Base-by-base conservation (phyloP, 352 stramenopile species). In the Pythium aristosporum region DNA sequence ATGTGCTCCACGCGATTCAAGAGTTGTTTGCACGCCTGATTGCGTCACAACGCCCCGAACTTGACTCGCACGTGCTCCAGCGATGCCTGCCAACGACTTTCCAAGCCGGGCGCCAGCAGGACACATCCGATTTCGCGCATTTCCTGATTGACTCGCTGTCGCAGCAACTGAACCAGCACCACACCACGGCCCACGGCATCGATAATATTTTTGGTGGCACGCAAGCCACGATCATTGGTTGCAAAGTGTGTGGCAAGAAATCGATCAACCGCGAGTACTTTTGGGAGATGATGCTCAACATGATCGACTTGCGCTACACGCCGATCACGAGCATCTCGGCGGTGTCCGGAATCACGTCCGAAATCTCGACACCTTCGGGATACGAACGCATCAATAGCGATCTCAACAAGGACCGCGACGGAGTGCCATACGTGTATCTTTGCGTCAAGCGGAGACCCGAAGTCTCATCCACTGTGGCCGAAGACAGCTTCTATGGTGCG, bases 261-360 rank as follows among this genome's bases (percentile, higher is more conserved):
- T 92, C 83, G 0, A 79, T 93, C 15, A 93, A 92, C 53, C 75
- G 74, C 23, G 87, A 96, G 56, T 96, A 96, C 66, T 96, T 94
- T 57, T 96, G 87, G 87, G 87, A 96, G 54, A 66, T 96, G 34
- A 61, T 96, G 55, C 71, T 96, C 23, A 96, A 96, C 61, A 93
- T 96, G 85, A 92, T 96, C 43, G 87, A 96, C 55, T 73, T 96
- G 39, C 76, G 82, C 3, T 96, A 96, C 65, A 96, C 87, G 6
- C 86, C 87, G 10, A 95, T 96, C 63, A 95, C 84, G 2, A 82
- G 71, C 48, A 93, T 96, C 67, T 63, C 66, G 0, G 87, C 81
- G 5, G 83, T 95, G 11, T 89, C 72, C n/a, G 87, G 87, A 15
- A 82, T 80, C 8, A 85, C 82, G 18, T 76, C 85, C 52, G 72